These are phyloP conservation scores for Cystobasidium tubakii DNA, from an alignment of 768 basidiomycete genomes.

Conservation along the genomic window DNA sequence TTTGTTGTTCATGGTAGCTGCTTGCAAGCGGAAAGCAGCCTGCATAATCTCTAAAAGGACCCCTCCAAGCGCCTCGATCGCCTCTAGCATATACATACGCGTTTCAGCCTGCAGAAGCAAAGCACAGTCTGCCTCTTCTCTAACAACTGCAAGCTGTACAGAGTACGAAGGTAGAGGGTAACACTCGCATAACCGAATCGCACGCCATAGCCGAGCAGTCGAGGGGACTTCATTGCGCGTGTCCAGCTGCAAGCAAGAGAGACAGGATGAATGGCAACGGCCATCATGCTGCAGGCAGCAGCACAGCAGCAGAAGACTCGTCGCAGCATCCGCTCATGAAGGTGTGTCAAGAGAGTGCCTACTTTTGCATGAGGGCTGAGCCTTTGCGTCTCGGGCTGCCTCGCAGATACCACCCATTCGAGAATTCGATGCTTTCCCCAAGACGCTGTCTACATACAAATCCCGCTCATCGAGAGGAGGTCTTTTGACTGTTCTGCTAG, in stretches of 20 bases:
- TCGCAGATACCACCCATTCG: constrained; percentile 51
- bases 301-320: neutral
- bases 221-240: no score
- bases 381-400: neutral
- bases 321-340: constrained; percentile 32
- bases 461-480: constrained; percentile 71
- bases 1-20: no score
- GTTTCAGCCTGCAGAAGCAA: neutral
- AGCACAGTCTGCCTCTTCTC: no score
- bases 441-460: constrained; percentile 75
- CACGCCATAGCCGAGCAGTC: no score
- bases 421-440: constrained; percentile 79
- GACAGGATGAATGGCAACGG: constrained; percentile 6
- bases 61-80: neutral
- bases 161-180: no score
- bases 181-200: no score
- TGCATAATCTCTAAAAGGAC: no score
- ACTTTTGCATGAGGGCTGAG: neutral
- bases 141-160: no score
- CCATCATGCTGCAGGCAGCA: neutral
- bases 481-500: constrained; percentile 68
- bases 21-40: no score
- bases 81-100: neutral
- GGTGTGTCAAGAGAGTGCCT: neutral
- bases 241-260: neutral